Evolutionary conservation across 139 green algal species (phyloP).

Genomic region (Dunaliella sp.): DNA sequence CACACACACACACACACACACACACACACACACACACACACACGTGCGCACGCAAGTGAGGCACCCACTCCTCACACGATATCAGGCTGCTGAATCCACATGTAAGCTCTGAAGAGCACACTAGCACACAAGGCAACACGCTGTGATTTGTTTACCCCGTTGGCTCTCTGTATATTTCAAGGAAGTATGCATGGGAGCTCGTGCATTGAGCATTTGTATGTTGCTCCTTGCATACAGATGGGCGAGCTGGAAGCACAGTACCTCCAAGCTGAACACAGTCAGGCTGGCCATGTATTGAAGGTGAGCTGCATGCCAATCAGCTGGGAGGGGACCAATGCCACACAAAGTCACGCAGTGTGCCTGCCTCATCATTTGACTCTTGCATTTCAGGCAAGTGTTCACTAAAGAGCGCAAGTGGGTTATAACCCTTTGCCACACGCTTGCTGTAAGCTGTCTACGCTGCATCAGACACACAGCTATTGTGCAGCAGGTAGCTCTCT

Average conservation of each 20-base stretch:
- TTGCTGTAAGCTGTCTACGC: no score
- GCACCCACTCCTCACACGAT: neutral
- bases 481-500: no score
- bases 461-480: no score
- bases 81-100: neutral
- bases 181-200: neutral
- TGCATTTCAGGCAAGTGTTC: no score
- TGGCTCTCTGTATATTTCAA: neutral
- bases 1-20: conserved; percentile 8
- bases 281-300: conserved; percentile 2
- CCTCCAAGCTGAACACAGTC: conserved; percentile 6
- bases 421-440: no score
- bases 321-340: no score
- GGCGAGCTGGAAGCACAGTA: conserved; percentile 2
- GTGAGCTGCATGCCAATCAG: neutral
- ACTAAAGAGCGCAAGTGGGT: no score
- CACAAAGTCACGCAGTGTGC: no score
- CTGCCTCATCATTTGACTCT: no score
- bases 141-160: neutral
- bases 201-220: neutral
- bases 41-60: neutral
- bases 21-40: conserved; percentile 5
- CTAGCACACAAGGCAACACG: neutral
- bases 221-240: neutral
- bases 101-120: neutral